Evolutionary conservation across 768 basidiomycete genomes (phyloP), one percentile per base, ranked within the genome.

Genomic region (Tricholoma sp.): DNA sequence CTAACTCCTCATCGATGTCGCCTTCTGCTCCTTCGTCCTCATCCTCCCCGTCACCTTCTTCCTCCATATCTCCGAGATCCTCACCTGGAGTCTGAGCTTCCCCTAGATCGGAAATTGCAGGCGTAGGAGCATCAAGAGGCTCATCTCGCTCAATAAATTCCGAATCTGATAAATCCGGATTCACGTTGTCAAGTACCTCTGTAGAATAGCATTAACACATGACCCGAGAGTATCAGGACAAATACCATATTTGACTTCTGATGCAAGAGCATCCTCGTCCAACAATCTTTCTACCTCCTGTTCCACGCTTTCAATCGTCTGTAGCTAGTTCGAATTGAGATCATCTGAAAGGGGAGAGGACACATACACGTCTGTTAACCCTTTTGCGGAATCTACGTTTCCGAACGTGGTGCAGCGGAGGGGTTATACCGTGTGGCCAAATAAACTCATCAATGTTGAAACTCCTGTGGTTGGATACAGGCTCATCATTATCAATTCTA

Each of bases 381-480:
- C 94, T 80, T 72, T 94, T 95, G 57, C 96, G 81, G 73, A 98
- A 98, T 44, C 97, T 77, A 37, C 96, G 81, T 71, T 97, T 97
- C 54, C 96, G 82, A 47, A 85, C 92, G 65, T 95, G 85, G 61
- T 90, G 85, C 54, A 99, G 71, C 1, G 97, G 96, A 50, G 96
- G 96, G 0, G 95, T 97, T 47, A 98, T 77, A 2, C 97, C 97
- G 65, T 98, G 95, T 0, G 91, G 94, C 88, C 91, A 99, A 54
- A 98, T 93, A 70, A 95, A 98, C 61, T 98, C 95, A 61, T 97
- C 93, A 49, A 97, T 82, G 63, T 86, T 94, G 74, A 96, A 90
- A 53, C 79, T 82, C 67, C 83, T 86, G 44, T 82, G 83, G 33
- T 76, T 79, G 12, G 75, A 74, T 41, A 84, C 59, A 1, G 81